These are phyloP conservation scores for Pseudopediastrum boryanum DNA, from an alignment of 139 green algal species.

Conservation along the genomic window DNA sequence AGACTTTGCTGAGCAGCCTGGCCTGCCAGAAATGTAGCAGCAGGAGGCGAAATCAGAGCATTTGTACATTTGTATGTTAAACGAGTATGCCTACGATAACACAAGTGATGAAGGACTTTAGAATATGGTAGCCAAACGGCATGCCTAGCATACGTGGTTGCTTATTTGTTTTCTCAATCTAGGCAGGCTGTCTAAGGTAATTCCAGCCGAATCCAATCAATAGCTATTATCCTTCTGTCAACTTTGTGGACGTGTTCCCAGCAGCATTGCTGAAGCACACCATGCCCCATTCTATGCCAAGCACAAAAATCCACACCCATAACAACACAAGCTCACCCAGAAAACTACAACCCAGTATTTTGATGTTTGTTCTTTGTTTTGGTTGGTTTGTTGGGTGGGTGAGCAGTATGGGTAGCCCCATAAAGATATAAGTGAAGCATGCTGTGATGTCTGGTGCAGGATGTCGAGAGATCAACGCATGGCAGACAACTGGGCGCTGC, in stretches of 20 bases:
- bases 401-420: neutral
- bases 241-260: too few relatives aligned
- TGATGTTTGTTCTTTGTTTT: neutral
- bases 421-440: neutral
- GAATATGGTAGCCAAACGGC: too few relatives aligned
- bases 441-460: slow-evolving; percentile 37
- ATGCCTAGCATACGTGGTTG: too few relatives aligned
- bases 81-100: too few relatives aligned
- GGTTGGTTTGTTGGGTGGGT: neutral
- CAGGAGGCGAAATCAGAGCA: neutral
- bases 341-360: neutral
- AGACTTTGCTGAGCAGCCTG: neutral
- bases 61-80: too few relatives aligned
- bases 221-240: too few relatives aligned
- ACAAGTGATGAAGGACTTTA: too few relatives aligned
- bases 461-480: slow-evolving; percentile 93
- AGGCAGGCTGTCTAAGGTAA: too few relatives aligned
- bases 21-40: neutral
- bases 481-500: slow-evolving; percentile 95
- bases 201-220: too few relatives aligned
- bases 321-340: neutral
- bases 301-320: neutral
- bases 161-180: too few relatives aligned
- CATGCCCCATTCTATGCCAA: neutral
- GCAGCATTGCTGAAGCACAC: neutral